Percentiles rank a stretch among this genome's conserved stretches.
Conservation (phyloP, 495 filamentous ascomycete species). For the Alectoria sarmentosa region DNA sequence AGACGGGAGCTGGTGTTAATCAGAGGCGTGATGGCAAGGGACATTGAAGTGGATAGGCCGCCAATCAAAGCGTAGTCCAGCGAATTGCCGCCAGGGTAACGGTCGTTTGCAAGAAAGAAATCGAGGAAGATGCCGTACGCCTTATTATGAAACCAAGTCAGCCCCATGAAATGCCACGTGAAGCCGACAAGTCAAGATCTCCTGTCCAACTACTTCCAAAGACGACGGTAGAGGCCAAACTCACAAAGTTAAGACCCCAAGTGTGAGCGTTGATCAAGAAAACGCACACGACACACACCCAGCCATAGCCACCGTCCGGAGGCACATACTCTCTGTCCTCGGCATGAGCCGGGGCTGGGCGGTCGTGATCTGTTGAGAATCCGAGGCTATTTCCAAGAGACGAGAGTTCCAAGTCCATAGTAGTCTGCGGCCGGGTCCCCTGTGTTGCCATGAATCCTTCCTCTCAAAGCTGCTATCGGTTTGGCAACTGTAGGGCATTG, state of each 20-base stretch:
- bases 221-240: neutral
- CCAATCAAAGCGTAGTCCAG: conserved; percentile 67
- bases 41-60: conserved; percentile 58
- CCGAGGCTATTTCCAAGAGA: neutral
- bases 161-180: neutral
- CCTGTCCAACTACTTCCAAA: neutral
- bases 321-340: conserved; percentile 26
- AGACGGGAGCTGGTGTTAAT: conserved; percentile 51
- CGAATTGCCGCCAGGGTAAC: conserved; percentile 50
- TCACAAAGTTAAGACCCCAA: conserved; percentile 37
- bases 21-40: conserved; percentile 57
- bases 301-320: conserved; percentile 46
- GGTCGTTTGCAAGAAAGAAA: conserved; percentile 55
- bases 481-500: neutral
- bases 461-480: neutral
- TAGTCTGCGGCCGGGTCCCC: neutral
- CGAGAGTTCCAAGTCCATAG: neutral
- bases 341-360: neutral
- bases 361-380: neutral
- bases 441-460: neutral
- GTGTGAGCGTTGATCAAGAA: conserved; percentile 38
- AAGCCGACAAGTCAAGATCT: neutral
- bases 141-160: conserved; percentile 26
- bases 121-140: conserved; percentile 66
- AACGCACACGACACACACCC: conserved; percentile 36